Base-by-base conservation (phyloP, 257 asterid species). In the Lycium barbarum region DNA sequence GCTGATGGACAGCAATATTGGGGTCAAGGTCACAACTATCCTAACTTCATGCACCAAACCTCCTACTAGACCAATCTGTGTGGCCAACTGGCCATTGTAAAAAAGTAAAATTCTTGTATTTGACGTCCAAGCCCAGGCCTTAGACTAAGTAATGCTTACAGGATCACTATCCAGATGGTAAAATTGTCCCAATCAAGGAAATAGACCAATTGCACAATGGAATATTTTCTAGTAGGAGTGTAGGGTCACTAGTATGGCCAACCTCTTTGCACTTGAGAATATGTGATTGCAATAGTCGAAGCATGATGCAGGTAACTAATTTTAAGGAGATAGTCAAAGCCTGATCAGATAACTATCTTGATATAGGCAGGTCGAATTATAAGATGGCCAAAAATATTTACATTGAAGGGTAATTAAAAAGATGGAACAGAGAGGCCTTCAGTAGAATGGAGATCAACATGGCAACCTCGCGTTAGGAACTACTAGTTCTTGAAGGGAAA, bases 401-500 rank as follows among this genome's bases (percentile, higher is more conserved):
- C 13, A 0, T 15, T 70, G 54, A 17, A 70, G 7, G 78, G 78
- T 38, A 12, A 70, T 38, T 33, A 6, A 70, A 3, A 7, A 38
- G 26, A 70, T 70, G 53, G 78, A 38, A 70, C 12, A 70, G 26
- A 26, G 53, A 70, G 53, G 33, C 2, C 7, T 70, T 38, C 13
- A 15, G 78, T 38, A 38, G 53, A 70, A 70, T 70, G 53, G 78
- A 70, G 53, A 70, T 70, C 78, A 70, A 70, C 53, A 70, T 70
- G 17, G 78, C 6, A 3, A 70, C 53, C 74, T 70, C 1, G 1
- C 7, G 3, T 22, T 63, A 63, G 14, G 71, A 63, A 63, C 15
- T 68, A 7, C 11, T 38, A 7, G 51, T 70, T 38, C 53, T 17
- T 14, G 53, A 38, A 68, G 20, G 78, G 20, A 68, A 68, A 68